phyloP scores from a whole-genome alignment of 2,329 filamentous ascomycete species.

The Sporothrix curviconia region DNA sequence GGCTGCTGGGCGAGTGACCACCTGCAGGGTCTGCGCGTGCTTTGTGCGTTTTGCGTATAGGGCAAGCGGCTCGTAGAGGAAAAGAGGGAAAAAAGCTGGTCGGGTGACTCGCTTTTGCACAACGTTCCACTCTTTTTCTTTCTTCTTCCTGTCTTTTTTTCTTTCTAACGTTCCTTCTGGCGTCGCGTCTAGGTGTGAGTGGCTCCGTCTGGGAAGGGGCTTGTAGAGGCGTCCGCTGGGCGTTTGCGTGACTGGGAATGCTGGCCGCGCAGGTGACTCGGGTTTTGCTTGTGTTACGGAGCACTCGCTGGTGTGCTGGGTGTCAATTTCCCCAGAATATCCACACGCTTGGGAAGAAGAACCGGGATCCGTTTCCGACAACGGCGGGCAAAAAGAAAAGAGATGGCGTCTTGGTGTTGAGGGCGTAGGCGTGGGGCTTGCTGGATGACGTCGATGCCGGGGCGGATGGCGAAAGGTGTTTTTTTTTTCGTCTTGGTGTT shows the following conservation, averaged over 20 bases:
- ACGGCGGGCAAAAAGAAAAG: background rate
- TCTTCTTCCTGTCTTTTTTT: background rate
- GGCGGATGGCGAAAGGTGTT: background rate
- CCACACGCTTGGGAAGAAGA: background rate
- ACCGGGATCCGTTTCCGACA: background rate
- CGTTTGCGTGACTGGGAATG: no score
- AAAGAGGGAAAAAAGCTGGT: background rate
- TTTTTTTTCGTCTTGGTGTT: no score
- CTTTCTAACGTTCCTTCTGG: background rate
- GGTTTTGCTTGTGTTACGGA: background rate
- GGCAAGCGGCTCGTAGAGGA: no score
- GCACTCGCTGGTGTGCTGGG: background rate
- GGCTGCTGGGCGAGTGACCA: no score
- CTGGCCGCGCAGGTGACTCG: background rate
- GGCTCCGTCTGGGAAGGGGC: constrained; percentile 4
- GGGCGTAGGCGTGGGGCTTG: background rate
- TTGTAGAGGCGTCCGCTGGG: background rate
- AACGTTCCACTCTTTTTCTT: constrained; percentile 3
- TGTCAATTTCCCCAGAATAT: constrained; percentile 4
- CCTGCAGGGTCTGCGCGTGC: no score
- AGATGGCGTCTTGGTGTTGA: background rate
- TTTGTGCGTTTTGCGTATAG: no score
- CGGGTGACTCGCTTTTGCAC: constrained; percentile 2
- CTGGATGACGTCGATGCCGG: constrained; percentile 5
- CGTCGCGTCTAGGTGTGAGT: background rate